These are phyloP conservation scores for Xerocomus potaroensis DNA, from an alignment of 768 basidiomycete species.

Conservation along the genomic window DNA sequence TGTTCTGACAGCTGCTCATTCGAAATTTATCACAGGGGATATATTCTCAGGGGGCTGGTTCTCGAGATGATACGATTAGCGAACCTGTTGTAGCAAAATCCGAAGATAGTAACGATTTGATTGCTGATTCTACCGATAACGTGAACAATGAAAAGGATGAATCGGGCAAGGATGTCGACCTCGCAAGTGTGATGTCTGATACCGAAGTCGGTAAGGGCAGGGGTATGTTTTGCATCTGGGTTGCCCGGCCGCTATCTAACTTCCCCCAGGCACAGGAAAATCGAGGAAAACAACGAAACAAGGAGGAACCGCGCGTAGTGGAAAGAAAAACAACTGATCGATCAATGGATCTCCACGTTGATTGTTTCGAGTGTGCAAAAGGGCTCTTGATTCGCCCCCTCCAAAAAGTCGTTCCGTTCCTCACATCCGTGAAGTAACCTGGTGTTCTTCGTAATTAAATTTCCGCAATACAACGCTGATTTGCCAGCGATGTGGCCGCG, in stretches of 20 bases:
- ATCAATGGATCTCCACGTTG: conserved; percentile 1
- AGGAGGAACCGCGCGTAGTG: background rate
- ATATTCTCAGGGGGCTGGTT: background rate
- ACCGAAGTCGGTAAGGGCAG: conserved; percentile 9
- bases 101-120: conserved; percentile 24
- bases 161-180: conserved; percentile 22
- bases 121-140: conserved; percentile 17
- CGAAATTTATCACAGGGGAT: conserved; percentile 18
- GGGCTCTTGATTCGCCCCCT: background rate
- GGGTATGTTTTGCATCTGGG: conserved; percentile 10
- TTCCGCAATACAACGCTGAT: conserved; percentile 4
- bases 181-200: conserved; percentile 16
- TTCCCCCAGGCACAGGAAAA: conserved; percentile 3
- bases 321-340: background rate
- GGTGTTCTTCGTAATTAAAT: conserved; percentile 14
- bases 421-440: conserved; percentile 10
- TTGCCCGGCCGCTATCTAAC: conserved; percentile 6
- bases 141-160: conserved; percentile 28
- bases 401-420: conserved; percentile 2
- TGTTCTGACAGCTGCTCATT: conserved; percentile 31
- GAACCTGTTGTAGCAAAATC: conserved; percentile 25
- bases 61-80: conserved; percentile 14
- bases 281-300: background rate
- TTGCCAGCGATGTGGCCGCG: conserved; percentile 11
- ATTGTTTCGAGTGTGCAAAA: conserved; percentile 1